Evolutionary conservation across 2,329 filamentous ascomycete species (phyloP), one percentile per base, ranked within the genome.

Genomic region (Cladophialophora exuberans): DNA sequence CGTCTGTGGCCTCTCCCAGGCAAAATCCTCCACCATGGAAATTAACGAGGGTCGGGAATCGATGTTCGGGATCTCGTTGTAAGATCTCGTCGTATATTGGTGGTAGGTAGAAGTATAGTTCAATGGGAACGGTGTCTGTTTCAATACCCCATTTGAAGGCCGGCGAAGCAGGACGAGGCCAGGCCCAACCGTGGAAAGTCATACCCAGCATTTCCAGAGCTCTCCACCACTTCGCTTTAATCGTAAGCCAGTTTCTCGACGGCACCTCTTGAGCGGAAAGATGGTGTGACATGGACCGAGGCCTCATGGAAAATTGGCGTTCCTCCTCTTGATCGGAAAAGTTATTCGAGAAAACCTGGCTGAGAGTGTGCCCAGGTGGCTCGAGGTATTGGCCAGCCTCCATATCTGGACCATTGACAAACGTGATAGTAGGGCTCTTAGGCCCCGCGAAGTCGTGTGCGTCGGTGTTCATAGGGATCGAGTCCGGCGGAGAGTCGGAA

Each of bases 161-260:
- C 2, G 85, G 84, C 26, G 72, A 74, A 1, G 84, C 83, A 4
- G 86, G 83, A 45, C 79, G 76, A 5, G 85, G 84, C 36, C 78
- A 72, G 1, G 85, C 81, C 56, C 85, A 72, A 51, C 79, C 80
- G 67, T 90, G 86, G 33, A 89, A 73, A 56, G 80, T 75, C 85
- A 89, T 88, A 65, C 85, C 86, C 53, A 88, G 78, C 54, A 77
- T 77, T 81, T 88, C 88, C 36, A 89, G 75, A 52, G 80, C 77
- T 48, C 87, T 80, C 85, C 85, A 88, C 67, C 85, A 80, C 23
- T 78, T 72, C 42, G 87, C 86, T 67, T 87, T 81, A 48, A 85
- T 62, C 52, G 80, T 79, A 9, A 89, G 78, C 65, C 83, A 79
- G 76, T 80, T 83, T 71, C 85, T 79, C 30, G 64, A 64, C 11